These are phyloP conservation scores for Caryopteris hybrid DNA, from an alignment of 305 asterid species.

Conservation along the genomic window DNA sequence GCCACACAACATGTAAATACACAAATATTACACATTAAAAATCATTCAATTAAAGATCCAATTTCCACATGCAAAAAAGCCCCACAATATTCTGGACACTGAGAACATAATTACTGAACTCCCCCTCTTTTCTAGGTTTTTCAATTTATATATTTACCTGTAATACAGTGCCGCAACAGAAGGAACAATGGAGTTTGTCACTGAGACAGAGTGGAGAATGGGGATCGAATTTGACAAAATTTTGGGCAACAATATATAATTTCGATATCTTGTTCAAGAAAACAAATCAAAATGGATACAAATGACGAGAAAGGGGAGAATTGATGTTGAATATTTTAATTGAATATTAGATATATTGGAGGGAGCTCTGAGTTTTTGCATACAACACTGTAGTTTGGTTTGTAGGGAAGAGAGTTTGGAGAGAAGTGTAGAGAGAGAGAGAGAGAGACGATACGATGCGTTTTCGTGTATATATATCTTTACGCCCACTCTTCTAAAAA, in stretches of 20 bases:
- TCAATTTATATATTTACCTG: conserved; percentile 27
- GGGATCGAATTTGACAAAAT: conserved; percentile 34
- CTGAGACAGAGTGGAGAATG: conserved; percentile 27
- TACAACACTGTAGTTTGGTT: conserved; percentile 39
- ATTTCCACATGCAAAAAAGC: conserved; percentile 35
- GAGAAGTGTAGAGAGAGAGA: conserved; percentile 22
- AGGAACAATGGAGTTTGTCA: conserved; percentile 20
- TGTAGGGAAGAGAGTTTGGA: conserved; percentile 29
- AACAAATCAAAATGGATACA: conserved; percentile 5
- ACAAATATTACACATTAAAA: conserved; percentile 15
- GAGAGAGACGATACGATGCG: conserved; percentile 26
- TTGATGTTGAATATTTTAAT: conserved; percentile 21
- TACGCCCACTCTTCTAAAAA: conserved; percentile 42
- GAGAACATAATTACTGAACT: conserved; percentile 22
- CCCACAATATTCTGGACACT: conserved; percentile 16
- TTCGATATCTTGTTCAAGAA: neutral
- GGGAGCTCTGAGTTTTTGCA: conserved; percentile 44
- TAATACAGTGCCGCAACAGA: conserved; percentile 23
- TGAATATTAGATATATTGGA: conserved; percentile 27
- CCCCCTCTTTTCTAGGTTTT: conserved; percentile 20
- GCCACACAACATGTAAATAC: conserved; percentile 12
- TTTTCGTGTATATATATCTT: conserved; percentile 35
- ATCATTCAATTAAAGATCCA: conserved; percentile 35
- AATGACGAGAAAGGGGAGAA: neutral
- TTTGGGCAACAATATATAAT: conserved; percentile 10